Evolutionary conservation across 768 basidiomycete species (phyloP).

Genomic region (Naganishia vaughanmartiniae): DNA sequence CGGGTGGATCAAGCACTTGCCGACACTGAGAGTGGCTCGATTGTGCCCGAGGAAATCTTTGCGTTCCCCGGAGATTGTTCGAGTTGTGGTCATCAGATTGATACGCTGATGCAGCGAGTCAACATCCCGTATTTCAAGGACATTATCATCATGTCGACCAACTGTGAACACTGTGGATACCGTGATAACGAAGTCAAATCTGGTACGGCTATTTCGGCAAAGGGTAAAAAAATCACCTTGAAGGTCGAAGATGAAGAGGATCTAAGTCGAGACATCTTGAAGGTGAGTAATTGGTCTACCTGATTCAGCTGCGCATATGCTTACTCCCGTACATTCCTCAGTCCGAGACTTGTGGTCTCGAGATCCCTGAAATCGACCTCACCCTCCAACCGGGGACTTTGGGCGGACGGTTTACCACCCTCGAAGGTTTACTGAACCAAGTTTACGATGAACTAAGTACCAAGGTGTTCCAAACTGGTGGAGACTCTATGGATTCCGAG

Average conservation of each 20-base stretch:
- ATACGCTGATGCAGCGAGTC: slow-evolving; percentile 94
- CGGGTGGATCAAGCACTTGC: slow-evolving; percentile 31
- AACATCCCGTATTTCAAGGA: slow-evolving; percentile 98
- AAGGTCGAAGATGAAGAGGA: slow-evolving; percentile 91
- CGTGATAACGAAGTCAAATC: slow-evolving; percentile 97
- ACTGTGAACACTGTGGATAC: slow-evolving; percentile 92
- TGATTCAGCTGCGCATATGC: not conserved
- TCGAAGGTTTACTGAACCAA: slow-evolving; percentile 91
- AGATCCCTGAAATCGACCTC: slow-evolving; percentile 91
- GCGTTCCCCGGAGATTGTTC: slow-evolving; percentile 84
- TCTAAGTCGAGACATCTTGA: slow-evolving; percentile 85
- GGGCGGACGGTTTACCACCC: slow-evolving; percentile 93
- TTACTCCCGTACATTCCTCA: slow-evolving; percentile 46
- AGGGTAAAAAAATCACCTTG: slow-evolving; percentile 81
- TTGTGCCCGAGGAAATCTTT: slow-evolving; percentile 75
- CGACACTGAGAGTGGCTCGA: slow-evolving; percentile 32
- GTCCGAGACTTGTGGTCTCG: slow-evolving; percentile 89
- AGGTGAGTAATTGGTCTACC: slow-evolving; percentile 58
- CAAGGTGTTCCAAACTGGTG: slow-evolving; percentile 76
- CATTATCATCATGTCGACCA: slow-evolving; percentile 95
- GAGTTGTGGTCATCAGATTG: slow-evolving; percentile 74
- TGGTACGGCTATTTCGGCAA: slow-evolving; percentile 78
- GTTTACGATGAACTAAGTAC: slow-evolving; percentile 90
- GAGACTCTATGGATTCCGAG: slow-evolving; percentile 57
- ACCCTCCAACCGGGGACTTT: slow-evolving; percentile 87